Conservation (phyloP, 331 rosid species). For the Rosa hybrid region DNA sequence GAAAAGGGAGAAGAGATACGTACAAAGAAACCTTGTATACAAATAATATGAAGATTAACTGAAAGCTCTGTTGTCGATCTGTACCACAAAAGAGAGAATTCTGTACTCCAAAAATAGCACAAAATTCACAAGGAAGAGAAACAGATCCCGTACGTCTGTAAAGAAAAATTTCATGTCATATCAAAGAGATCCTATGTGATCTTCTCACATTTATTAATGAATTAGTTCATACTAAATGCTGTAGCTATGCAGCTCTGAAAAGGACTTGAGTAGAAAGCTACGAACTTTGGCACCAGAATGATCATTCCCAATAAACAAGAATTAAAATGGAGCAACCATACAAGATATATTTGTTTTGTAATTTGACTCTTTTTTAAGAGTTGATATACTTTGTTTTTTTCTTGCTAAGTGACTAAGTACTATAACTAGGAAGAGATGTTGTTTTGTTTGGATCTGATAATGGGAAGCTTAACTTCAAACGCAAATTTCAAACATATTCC, state of each 20-base stretch:
- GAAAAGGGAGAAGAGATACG: neutral
- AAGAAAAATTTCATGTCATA: constrained; percentile 21
- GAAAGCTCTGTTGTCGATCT: neutral
- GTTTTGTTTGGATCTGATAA: constrained; percentile 16
- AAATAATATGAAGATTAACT: neutral
- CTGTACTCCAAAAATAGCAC: neutral
- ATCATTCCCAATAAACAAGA: neutral
- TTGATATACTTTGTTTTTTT: neutral
- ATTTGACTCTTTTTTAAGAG: neutral
- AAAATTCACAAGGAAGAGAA: neutral
- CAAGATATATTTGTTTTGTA: neutral
- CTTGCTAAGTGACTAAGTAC: neutral
- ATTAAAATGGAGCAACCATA: neutral
- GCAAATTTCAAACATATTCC: constrained; percentile 11
- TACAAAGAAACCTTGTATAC: too few relatives aligned
- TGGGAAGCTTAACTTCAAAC: constrained; percentile 21
- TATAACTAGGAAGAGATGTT: constrained; percentile 2
- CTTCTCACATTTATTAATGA: neutral
- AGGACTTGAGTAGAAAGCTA: constrained; percentile 19
- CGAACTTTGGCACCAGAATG: neutral
- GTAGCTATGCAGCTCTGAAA: constrained; percentile 4
- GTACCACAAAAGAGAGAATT: neutral
- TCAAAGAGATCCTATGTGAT: constrained; percentile 29
- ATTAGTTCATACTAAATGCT: neutral
- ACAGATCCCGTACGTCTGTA: neutral